Evolutionary conservation across 129 eudicot species (phyloP), one percentile per base, ranked within the genome.

Genomic region (Pulicaria dysenterica): DNA sequence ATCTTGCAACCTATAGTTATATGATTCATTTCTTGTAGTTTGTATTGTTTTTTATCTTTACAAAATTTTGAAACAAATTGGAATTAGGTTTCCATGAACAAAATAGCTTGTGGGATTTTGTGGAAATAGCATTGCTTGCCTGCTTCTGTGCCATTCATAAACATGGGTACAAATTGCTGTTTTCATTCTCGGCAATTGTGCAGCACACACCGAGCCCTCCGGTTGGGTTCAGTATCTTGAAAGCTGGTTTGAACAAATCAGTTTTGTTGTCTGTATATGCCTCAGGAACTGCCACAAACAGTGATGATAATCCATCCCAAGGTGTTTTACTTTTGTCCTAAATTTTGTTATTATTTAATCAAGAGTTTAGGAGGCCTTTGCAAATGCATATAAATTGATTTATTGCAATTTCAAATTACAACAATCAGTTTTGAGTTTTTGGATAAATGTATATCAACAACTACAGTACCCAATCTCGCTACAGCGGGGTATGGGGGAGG

Each of bases 211-310:
- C 88, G 0, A 69, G 73, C 58, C 78, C 80, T 73, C 88, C 88
- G 16, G 78, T 80, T 37, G 83, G 88, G 63, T 84, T 82, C 80
- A 84, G 78, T 60, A 80, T 80, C 71, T 63, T 84, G 78, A 80
- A 80, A 81, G 85, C 88, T 5, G 88, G 88, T 56, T 77, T 84
- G 41, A 84, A 80, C 66, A 80, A 81, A 70, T 84, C 85, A 8
- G 82, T 84, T 73, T 77, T 84, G 68, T 73, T 82, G 75, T 84
- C 85, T 42, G 80, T 84, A 67, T 80, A 77, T 44, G 75, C 77
- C 17, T 77, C 88, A 12, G 68, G 81, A 63, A 77, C 69, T 73
- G 36, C 70, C 37, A 80, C 66, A 63, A 73, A 59, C 41, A 41
- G 58, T 60, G 55, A 65, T 54, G 73, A 73, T 69, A 73, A 51